Base-by-base conservation (phyloP, 2,329 filamentous ascomycete genomes). In the Aureobasidium sp. region DNA sequence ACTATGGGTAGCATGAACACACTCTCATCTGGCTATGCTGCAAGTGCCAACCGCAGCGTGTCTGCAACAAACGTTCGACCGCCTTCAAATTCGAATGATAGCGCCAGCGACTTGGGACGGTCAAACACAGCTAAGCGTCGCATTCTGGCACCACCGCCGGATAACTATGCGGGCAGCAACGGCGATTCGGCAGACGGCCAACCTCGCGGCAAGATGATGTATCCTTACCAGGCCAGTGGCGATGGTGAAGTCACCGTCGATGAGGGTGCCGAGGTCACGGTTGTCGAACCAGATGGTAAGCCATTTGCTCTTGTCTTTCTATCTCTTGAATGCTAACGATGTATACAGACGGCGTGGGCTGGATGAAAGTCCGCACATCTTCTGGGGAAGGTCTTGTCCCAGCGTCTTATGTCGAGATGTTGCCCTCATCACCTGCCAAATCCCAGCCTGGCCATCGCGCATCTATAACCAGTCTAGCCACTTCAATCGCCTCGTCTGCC, bases 321-420 rank as follows among this genome's bases (percentile, higher is more conserved):
- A 41, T 37, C 27, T 39, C n/a, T 60, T 47, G 66, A 65, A 63
- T 63, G 59, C 57, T 71, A 69, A 66, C 32, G 53, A 29, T 67
- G 96, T 92, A 96, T 74, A 36, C 16, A 96, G 93, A 96, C 74
- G 93, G 93, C 63, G 86, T 88, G 44, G 94, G 94, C 45, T 99
- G 94, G 94, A 83, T 91, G 68, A 93, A 89, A 73, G 86, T 99
- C 63, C 87, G 89, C 57, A 81, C 83, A 37, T 68, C 68, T 36
- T 62, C 65, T 36, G 86, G 86, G 67, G 87, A 93, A 76, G 94
- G 94, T 41, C 81, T 97, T 30, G 92, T 99, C 0, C 94, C 94
- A 1, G 83, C 91, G 6, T 83, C 86, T 6, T 99, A 99, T 72
- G 80, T 96, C 48, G 92, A 97, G 68, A 72, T 87, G 10, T 75